phyloP scores from a whole-genome alignment of 225 moss, liverwort and hornwort species.

The Marchantia polymorpha region DNA sequence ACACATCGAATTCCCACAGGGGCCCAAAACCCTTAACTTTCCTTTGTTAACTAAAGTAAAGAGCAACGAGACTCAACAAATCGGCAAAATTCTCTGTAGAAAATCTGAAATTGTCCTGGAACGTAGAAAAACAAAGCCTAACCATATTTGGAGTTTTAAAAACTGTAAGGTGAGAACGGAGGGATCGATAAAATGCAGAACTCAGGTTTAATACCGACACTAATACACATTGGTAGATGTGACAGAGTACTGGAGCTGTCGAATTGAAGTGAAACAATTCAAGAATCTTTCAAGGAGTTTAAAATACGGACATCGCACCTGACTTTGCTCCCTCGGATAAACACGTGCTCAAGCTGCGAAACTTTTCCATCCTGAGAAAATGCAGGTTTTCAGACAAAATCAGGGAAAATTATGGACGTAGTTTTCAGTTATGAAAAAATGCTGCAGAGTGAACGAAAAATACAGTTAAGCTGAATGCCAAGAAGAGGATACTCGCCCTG shows the following conservation, averaged over 20 bases:
- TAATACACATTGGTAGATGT: not conserved
- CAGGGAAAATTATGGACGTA: not conserved
- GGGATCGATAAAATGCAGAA: too few relatives aligned
- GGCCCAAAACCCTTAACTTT: too few relatives aligned
- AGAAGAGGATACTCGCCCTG: not conserved
- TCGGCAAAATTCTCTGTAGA: too few relatives aligned
- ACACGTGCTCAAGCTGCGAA: slow-evolving; percentile 59
- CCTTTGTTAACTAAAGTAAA: too few relatives aligned
- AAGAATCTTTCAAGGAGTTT: not conserved
- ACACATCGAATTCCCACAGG: too few relatives aligned
- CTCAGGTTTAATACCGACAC: not conserved
- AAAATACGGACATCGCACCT: slow-evolving; percentile 38
- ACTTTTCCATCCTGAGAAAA: slow-evolving; percentile 31
- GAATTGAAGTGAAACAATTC: not conserved
- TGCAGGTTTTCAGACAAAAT: too few relatives aligned
- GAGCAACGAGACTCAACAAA: too few relatives aligned
- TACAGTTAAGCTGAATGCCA: not conserved
- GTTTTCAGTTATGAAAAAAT: not conserved
- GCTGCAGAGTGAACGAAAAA: not conserved
- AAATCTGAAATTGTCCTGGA: too few relatives aligned
- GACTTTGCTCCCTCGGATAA: slow-evolving; percentile 76
- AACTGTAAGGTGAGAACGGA: too few relatives aligned
- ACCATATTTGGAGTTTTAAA: too few relatives aligned
- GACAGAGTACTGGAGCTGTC: not conserved
- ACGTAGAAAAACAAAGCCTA: too few relatives aligned